phyloP scores from a whole-genome alignment of 345 rosid genomes.

The Balakata baccata region DNA sequence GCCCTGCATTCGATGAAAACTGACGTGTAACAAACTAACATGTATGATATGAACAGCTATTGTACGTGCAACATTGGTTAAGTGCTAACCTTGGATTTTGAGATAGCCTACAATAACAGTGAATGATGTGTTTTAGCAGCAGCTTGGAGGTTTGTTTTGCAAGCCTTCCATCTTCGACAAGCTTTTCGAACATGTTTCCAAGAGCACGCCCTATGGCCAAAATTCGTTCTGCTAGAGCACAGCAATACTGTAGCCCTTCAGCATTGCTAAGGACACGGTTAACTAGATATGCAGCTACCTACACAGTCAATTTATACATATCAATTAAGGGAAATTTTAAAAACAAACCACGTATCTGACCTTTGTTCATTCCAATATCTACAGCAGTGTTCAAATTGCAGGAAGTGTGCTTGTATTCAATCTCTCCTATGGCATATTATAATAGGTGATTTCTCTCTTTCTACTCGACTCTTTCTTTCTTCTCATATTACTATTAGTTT shows the following conservation, averaged over 20 bases:
- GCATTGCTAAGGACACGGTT: slow-evolving; percentile 30
- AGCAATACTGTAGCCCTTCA: slow-evolving; percentile 46
- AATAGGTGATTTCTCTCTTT: no score
- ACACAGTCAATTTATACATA: slow-evolving; percentile 12
- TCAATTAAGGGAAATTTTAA: not conserved
- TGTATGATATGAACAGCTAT: not conserved
- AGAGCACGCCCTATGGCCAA: slow-evolving; percentile 26
- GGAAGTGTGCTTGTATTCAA: not conserved
- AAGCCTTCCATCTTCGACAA: slow-evolving; percentile 6
- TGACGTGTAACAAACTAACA: not conserved
- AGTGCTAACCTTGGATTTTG: slow-evolving; percentile 41
- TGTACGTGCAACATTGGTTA: not conserved
- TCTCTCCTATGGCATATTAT: not conserved
- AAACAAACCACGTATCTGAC: not conserved
- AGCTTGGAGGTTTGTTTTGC: slow-evolving; percentile 10
- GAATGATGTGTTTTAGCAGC: slow-evolving; percentile 34
- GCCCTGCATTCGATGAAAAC: slow-evolving; percentile 5
- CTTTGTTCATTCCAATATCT: not conserved
- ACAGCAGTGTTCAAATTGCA: not conserved
- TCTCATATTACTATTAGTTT: no score
- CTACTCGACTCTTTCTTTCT: not conserved
- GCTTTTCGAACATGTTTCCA: slow-evolving; percentile 23
- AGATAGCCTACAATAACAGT: slow-evolving; percentile 52
- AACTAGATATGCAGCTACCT: slow-evolving; percentile 49
- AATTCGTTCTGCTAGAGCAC: slow-evolving; percentile 33